These are phyloP conservation scores for Aaosphaeria pasadenensis DNA, from an alignment of 2,329 filamentous ascomycete genomes.

Conservation along the genomic window DNA sequence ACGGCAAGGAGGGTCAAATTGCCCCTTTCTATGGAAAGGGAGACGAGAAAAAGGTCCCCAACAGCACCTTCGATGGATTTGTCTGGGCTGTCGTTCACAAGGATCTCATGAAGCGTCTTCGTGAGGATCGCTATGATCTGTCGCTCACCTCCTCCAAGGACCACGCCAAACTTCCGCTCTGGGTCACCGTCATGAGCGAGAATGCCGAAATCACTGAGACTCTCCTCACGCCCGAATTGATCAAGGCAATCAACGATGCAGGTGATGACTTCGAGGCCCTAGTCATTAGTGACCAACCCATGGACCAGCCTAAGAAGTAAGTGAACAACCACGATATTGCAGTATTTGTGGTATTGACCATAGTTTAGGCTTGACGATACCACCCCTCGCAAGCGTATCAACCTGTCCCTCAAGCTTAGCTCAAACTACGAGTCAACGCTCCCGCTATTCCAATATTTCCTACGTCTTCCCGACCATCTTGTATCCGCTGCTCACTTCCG, in stretches of 20 bases:
- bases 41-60: slow-evolving; percentile 57
- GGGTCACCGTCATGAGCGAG: slow-evolving; percentile 95
- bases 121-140: slow-evolving; percentile 91
- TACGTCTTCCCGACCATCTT: slow-evolving; percentile 81
- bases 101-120: slow-evolving; percentile 82
- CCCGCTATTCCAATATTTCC: slow-evolving; percentile 76
- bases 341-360: too few relatives aligned
- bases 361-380: slow-evolving; percentile 73
- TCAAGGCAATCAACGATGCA: slow-evolving; percentile 72
- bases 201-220: slow-evolving; percentile 90
- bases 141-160: slow-evolving; percentile 94
- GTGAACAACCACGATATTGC: slow-evolving; percentile 28
- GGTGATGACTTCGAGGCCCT: slow-evolving; percentile 77
- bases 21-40: slow-evolving; percentile 63
- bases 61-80: slow-evolving; percentile 77
- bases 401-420: slow-evolving; percentile 70
- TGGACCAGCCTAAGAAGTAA: slow-evolving; percentile 81
- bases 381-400: slow-evolving; percentile 78
- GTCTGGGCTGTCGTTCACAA: slow-evolving; percentile 97
- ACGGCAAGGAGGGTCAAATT: slow-evolving; percentile 81
- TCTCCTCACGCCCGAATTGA: slow-evolving; percentile 82
- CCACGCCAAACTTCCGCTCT: slow-evolving; percentile 80
- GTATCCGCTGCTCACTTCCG: slow-evolving; percentile 79
- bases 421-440: slow-evolving; percentile 57
- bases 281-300: slow-evolving; percentile 84